These are phyloP conservation scores for Calophaca sinica DNA, from an alignment of 306 rosid species.

Conservation along the genomic window DNA sequence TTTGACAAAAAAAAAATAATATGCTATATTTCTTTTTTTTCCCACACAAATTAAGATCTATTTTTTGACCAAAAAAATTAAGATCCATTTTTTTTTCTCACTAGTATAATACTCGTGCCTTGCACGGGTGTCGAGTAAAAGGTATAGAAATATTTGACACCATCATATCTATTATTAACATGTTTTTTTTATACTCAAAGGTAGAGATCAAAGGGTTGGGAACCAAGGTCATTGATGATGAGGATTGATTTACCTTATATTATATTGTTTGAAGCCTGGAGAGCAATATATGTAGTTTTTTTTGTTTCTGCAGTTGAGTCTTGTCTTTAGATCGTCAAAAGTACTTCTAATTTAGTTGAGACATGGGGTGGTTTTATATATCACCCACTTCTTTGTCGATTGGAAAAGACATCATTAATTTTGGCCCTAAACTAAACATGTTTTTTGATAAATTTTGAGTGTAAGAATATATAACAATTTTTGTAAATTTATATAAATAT, in stretches of 20 bases:
- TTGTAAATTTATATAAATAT: too few species aligned
- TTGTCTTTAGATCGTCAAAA: slow-evolving; percentile 27
- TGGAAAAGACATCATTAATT: background rate
- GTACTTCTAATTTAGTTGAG: slow-evolving; percentile 34
- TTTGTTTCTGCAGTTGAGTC: slow-evolving; percentile 17
- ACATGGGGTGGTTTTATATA: slow-evolving; percentile 25
- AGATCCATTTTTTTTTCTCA: too few species aligned
- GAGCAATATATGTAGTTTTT: slow-evolving; percentile 26
- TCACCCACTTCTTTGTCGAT: background rate
- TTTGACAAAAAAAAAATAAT: too few species aligned
- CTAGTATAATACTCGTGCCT: too few species aligned
- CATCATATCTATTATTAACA: too few species aligned
- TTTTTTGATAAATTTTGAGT: too few species aligned
- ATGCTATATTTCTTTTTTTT: too few species aligned
- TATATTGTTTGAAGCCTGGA: slow-evolving; percentile 34
- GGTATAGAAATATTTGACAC: too few species aligned
- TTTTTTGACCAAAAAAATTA: too few species aligned
- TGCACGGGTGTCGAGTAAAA: too few species aligned
- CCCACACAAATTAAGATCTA: too few species aligned
- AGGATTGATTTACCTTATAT: slow-evolving; percentile 58
- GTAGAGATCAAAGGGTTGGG: slow-evolving; percentile 88
- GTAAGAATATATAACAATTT: too few species aligned
- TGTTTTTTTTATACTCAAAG: background rate
- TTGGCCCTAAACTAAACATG: background rate
- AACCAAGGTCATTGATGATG: slow-evolving; percentile 89